A percentile compares a stretch with the other conserved stretches of the same genome.
Conservation (phyloP, 768 basidiomycete species). For the Mycena filopes region DNA sequence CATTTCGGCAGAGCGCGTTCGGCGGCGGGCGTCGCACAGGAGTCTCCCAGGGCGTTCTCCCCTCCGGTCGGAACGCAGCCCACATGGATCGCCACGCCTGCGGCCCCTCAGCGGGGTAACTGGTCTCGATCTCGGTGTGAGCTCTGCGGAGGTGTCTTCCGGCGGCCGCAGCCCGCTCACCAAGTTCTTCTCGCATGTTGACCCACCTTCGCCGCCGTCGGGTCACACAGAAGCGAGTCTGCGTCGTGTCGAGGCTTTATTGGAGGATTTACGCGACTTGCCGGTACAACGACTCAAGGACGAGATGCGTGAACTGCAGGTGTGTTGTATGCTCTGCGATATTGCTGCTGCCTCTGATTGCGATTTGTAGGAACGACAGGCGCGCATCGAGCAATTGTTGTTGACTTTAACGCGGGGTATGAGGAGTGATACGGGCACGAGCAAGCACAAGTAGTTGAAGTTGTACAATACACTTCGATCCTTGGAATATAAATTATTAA, state of each 20-base stretch:
- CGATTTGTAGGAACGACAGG: conserved; percentile 70
- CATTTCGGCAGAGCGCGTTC: conserved; percentile 21
- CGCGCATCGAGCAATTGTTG: conserved; percentile 79
- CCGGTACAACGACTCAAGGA: conserved; percentile 76
- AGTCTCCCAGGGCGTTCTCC: conserved; percentile 33
- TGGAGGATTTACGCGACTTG: conserved; percentile 71
- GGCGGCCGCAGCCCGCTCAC: conserved; percentile 59
- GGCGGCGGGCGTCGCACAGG: conserved; percentile 36
- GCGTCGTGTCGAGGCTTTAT: conserved; percentile 65
- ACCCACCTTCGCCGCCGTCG: conserved; percentile 27
- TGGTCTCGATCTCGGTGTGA: conserved; percentile 30
- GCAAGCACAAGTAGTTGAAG: conserved; percentile 17
- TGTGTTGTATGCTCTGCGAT: conserved; percentile 41
- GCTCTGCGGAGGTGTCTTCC: conserved; percentile 37
- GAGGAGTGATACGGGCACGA: conserved; percentile 55
- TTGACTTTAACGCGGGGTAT: conserved; percentile 75
- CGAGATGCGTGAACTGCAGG: conserved; percentile 88
- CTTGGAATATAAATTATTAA: neutral
- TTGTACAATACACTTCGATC: neutral
- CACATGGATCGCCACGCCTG: conserved; percentile 30
- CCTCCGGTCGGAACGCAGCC: conserved; percentile 30
- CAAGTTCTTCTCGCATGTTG: conserved; percentile 52
- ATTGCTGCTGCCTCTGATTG: neutral
- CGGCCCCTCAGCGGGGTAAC: conserved; percentile 35
- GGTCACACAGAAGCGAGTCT: conserved; percentile 57